Conservation (phyloP, 352 stramenopile genomes). For the Globisporangium barbulae region DNA sequence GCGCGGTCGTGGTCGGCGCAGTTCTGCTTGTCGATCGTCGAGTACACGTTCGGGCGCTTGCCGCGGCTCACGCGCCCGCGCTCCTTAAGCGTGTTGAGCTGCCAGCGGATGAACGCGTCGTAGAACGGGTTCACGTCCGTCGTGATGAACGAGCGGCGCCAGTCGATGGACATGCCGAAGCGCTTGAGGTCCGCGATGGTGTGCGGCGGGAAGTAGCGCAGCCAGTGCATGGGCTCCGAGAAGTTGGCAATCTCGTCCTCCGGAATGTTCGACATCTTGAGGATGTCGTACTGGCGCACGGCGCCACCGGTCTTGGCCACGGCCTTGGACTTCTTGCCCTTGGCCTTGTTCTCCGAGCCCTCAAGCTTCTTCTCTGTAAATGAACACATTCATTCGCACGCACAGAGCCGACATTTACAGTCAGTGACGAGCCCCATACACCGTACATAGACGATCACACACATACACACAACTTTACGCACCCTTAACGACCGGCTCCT, state of each 20-base stretch:
- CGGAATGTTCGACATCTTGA: conserved; percentile 91
- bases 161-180: conserved; percentile 98
- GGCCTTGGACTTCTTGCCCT: conserved; percentile 98
- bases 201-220: conserved; percentile 98
- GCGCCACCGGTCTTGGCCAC: conserved; percentile 97
- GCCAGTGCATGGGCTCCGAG: conserved; percentile 96
- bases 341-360: conserved; percentile 79
- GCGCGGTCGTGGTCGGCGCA: conserved; percentile 99
- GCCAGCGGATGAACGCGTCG: conserved; percentile 99
- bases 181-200: conserved; percentile 95
- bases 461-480: neutral
- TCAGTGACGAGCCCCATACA: conserved; percentile 6
- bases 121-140: conserved; percentile 99
- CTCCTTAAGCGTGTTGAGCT: conserved; percentile 97
- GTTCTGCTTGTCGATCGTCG: conserved; percentile 97
- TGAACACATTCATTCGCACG: neutral
- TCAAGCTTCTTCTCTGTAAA: conserved; percentile 76
- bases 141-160: conserved; percentile 99
- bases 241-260: conserved; percentile 97
- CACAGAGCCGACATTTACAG: too few species aligned
- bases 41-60: conserved; percentile 99
- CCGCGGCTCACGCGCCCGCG: conserved; percentile 88
- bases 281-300: conserved; percentile 98
- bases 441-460: neutral
- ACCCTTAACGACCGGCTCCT: conserved; percentile 22